Evolutionary conservation across 2,329 filamentous ascomycete species (phyloP), one percentile per base, ranked within the genome.

Genomic region (Gaeumannomyces sp.): DNA sequence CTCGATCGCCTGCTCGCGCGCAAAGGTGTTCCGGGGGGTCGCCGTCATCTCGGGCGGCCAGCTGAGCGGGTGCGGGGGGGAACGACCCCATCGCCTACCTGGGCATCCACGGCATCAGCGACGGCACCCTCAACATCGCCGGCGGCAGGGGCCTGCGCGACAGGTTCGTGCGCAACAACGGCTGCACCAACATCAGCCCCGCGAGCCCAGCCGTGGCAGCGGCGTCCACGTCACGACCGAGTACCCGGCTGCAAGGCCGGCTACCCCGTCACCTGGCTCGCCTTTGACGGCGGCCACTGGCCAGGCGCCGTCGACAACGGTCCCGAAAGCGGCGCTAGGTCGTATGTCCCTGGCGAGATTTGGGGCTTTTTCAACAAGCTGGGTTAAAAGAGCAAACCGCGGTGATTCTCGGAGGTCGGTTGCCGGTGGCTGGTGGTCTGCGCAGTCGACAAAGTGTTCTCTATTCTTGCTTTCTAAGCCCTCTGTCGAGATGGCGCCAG

Each of bases 1-100:
- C 69, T 72, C 75, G 0, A 69, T 80, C 19, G 78, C 79, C 4
- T 81, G 78, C 67, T 73, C 77, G 3, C 74, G 75, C n/a, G 73
- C 77, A 10, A 68, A 70, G 59, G 64, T 71, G 58, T 76, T 79
- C 71, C 73, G 76, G 45, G 79, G 76, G 3, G 57, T 31, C 25
- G 25, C 57, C 57, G 57, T 59, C 57, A 59, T 59, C 25, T 10
- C 8, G 4, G 28, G 57, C 57, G 59, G 59, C 25, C 25, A 59
- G 45, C 45, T 53, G 22, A 63, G 61, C 61, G 61, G 61, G 22
- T 64, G 63, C 58, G 10, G 58, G 58, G 16, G 63, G 63, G 6
- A 33, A 11, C 28, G 35, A 45, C 16, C 58, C 63, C 16, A 35
- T 64, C n/a, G 56, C 62, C 31, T 64, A 64, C 57, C 28, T 56